These are phyloP conservation scores for Suillus spraguei DNA, from an alignment of 768 basidiomycete species.

Conservation along the genomic window DNA sequence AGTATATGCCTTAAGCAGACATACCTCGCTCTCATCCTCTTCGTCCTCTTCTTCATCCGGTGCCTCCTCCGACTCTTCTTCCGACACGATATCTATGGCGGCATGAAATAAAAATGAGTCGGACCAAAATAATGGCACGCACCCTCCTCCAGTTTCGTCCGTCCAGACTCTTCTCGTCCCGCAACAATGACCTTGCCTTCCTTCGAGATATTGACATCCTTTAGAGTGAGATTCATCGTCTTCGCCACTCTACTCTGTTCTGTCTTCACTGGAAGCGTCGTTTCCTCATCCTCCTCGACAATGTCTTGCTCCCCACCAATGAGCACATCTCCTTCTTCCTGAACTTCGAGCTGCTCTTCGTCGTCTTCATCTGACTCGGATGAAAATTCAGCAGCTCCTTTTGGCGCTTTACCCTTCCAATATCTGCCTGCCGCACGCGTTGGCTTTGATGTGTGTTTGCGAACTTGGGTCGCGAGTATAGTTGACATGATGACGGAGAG, in stretches of 20 bases:
- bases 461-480: conserved; percentile 37
- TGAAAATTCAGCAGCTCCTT: conserved; percentile 58
- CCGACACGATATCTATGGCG: conserved; percentile 27
- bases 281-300: conserved; percentile 46
- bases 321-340: conserved; percentile 59
- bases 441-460: conserved; percentile 77
- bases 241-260: conserved; percentile 40
- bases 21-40: conserved; percentile 43
- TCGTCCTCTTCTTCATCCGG: conserved; percentile 36
- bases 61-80: conserved; percentile 46
- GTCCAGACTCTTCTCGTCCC: conserved; percentile 76
- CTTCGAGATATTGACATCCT: conserved; percentile 78
- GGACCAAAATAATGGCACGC: conserved; percentile 26
- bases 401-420: conserved; percentile 89
- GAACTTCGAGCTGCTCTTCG: conserved; percentile 42
- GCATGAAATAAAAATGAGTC: conserved; percentile 12
- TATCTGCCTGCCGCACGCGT: conserved; percentile 84
- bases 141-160: conserved; percentile 65
- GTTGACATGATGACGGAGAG: conserved; percentile 32
- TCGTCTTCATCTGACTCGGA: conserved; percentile 67
- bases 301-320: conserved; percentile 61
- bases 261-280: conserved; percentile 42
- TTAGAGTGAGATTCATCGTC: conserved; percentile 73
- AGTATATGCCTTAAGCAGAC: conserved; percentile 19
- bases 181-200: conserved; percentile 82